phyloP scores from a whole-genome alignment of 768 basidiomycete species.

The Suillus subaureus region DNA sequence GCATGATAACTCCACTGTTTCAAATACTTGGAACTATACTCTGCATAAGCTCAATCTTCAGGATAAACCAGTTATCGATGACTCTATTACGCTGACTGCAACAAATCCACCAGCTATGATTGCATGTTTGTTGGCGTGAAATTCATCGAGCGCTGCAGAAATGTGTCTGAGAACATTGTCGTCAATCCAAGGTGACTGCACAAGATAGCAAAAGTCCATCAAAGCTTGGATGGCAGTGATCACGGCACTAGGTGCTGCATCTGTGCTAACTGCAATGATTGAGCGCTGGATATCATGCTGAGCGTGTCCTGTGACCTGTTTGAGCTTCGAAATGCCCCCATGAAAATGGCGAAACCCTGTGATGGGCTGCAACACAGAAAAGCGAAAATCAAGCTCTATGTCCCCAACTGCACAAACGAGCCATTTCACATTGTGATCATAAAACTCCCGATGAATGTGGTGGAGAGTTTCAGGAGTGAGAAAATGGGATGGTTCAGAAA shows the following conservation, averaged over 20 bases:
- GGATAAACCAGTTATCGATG: neutral
- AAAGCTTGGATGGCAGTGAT: neutral
- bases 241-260: neutral
- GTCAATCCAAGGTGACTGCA: neutral
- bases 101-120: neutral
- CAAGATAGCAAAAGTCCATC: neutral
- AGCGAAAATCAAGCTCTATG: constrained; percentile 8
- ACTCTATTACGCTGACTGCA: neutral
- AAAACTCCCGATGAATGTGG: neutral
- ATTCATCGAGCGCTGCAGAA: neutral
- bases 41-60: neutral
- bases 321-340: constrained; percentile 40
- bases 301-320: constrained; percentile 36
- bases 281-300: neutral
- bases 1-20: neutral
- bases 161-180: neutral
- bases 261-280: neutral
- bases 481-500: neutral
- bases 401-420: neutral
- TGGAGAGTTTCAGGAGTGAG: neutral
- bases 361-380: constrained; percentile 36
- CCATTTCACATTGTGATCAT: neutral
- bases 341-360: constrained; percentile 39
- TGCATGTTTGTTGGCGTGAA: neutral
- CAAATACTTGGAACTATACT: neutral